Evolutionary conservation across 108 stramenopile genomes (phyloP).

Genomic region (Bacterosira constricta): DNA sequence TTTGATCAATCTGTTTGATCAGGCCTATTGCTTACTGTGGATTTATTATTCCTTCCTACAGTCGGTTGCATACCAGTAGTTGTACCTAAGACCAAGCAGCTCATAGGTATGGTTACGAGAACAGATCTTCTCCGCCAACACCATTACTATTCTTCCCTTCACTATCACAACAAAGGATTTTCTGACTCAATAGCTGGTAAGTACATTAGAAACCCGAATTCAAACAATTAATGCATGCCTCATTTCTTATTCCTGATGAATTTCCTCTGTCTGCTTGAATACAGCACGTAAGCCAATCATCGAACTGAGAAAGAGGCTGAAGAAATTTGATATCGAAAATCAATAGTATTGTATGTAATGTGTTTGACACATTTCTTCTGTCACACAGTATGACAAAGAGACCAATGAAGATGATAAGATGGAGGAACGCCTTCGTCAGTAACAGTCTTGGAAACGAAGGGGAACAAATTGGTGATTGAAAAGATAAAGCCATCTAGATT

Average conservation of each 20-base stretch:
- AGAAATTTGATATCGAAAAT: constrained; percentile 78
- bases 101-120: constrained; percentile 89
- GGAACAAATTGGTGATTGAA: constrained; percentile 36
- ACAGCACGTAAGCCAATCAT: constrained; percentile 82
- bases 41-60: not conserved
- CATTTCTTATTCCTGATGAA: not conserved
- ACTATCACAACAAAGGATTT: constrained; percentile 91
- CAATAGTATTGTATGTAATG: constrained; percentile 7
- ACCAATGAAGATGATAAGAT: no score
- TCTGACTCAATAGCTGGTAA: constrained; percentile 59
- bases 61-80: constrained; percentile 89
- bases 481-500: constrained; percentile 36
- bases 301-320: constrained; percentile 75
- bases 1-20: not conserved
- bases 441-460: constrained; percentile 44
- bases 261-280: constrained; percentile 8
- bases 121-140: constrained; percentile 89
- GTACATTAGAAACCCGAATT: not conserved
- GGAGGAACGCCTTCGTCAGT: no score
- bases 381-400: not conserved
- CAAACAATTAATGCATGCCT: not conserved
- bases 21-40: not conserved
- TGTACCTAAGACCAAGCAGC: constrained; percentile 64
- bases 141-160: constrained; percentile 82
- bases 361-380: not conserved